A percentile compares a stretch with the other conserved stretches of the same genome.
These are phyloP conservation scores for Pinus albicaulis DNA, from an alignment of 75 land plant species.

Conservation along the genomic window DNA sequence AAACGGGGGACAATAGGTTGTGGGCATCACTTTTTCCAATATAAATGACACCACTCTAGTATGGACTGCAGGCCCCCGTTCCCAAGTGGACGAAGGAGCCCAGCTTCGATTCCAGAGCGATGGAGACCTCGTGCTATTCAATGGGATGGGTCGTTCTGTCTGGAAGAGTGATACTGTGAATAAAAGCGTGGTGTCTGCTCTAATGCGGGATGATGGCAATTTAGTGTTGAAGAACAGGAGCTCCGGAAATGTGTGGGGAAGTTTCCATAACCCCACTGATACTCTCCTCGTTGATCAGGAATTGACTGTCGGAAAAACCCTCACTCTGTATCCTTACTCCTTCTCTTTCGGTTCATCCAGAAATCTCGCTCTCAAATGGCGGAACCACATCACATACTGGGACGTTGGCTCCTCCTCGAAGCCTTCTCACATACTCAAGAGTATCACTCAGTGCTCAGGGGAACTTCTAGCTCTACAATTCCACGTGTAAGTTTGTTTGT, in stretches of 20 bases:
- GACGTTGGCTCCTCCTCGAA: neutral
- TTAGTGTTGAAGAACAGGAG: slow-evolving; percentile 26
- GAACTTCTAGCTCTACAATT: neutral
- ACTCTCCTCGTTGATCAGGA: slow-evolving; percentile 37
- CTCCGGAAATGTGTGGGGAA: slow-evolving; percentile 27
- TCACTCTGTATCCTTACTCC: slow-evolving; percentile 35
- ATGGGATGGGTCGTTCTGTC: slow-evolving; percentile 24
- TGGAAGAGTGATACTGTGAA: neutral
- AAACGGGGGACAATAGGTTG: neutral
- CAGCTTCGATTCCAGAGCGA: slow-evolving; percentile 16
- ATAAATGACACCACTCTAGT: neutral
- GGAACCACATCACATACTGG: slow-evolving; percentile 27
- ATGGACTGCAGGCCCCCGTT: slow-evolving; percentile 28
- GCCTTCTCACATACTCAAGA: neutral
- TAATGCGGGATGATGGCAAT: neutral
- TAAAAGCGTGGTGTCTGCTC: neutral
- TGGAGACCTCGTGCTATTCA: slow-evolving; percentile 35
- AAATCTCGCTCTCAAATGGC: slow-evolving; percentile 26
- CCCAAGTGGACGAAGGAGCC: slow-evolving; percentile 19
- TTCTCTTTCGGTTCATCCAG: slow-evolving; percentile 22
- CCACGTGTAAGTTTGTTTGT: neutral
- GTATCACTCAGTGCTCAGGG: neutral
- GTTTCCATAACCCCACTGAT: slow-evolving; percentile 53
- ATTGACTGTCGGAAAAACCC: slow-evolving; percentile 13
- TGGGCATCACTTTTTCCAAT: neutral